Conservation (phyloP, 805 yeast species). For the Saccharomycopsis fodiens region DNA sequence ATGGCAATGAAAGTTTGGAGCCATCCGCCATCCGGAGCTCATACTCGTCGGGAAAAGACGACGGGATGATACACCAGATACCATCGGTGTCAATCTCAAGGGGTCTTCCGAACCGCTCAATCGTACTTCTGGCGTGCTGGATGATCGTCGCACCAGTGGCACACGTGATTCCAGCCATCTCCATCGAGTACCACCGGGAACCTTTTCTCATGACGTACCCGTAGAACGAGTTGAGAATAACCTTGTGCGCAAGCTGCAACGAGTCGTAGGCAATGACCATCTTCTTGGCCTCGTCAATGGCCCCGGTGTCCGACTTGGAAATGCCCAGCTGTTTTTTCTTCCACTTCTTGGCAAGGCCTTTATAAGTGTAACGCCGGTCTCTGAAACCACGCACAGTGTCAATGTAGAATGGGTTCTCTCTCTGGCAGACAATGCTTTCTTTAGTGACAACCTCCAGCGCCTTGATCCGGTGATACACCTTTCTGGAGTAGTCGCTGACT, state of each 20-base stretch:
- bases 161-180: conserved; percentile 99
- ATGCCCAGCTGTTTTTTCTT: conserved; percentile 66
- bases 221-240: conserved; percentile 90
- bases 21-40: conserved; percentile 68
- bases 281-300: conserved; percentile 83
- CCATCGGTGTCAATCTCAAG: conserved; percentile 97
- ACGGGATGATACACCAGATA: conserved; percentile 97
- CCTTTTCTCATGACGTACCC: conserved; percentile 99
- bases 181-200: conserved; percentile 98
- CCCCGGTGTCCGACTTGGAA: conserved; percentile 43
- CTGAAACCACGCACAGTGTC: conserved; percentile 90
- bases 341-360: conserved; percentile 91
- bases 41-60: conserved; percentile 87
- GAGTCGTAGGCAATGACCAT: conserved; percentile 94
- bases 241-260: conserved; percentile 92
- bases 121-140: conserved; percentile 90
- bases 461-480: conserved; percentile 75
- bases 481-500: conserved; percentile 74
- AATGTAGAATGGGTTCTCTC: conserved; percentile 96
- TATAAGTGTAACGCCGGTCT: conserved; percentile 93
- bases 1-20: conserved; percentile 67
- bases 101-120: conserved; percentile 91
- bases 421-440: conserved; percentile 91
- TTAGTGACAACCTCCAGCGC: conserved; percentile 78
- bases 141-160: conserved; percentile 96